A percentile compares a stretch with the other conserved stretches of the same genome.
These are phyloP conservation scores for Yarrowia sp. DNA, from an alignment of 805 yeast species.

Conservation along the genomic window DNA sequence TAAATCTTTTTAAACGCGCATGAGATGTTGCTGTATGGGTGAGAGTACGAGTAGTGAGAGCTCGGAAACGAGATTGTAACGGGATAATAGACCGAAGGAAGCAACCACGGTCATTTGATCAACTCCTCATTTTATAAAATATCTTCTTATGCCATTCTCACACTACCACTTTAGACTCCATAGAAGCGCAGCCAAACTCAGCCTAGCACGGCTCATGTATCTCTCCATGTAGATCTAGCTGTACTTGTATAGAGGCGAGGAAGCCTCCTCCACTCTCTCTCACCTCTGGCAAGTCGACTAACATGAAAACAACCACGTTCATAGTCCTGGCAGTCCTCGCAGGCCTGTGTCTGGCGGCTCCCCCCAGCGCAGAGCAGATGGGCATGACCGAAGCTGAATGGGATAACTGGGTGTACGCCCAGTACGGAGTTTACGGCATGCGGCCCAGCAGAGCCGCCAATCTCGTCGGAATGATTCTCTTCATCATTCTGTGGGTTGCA, in stretches of 20 bases:
- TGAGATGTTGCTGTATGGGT: conserved; percentile 9
- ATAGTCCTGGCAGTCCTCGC: conserved; percentile 8
- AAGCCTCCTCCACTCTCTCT: background rate
- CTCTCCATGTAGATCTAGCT: conserved; percentile 10
- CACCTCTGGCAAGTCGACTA: background rate
- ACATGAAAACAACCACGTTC: conserved; percentile 1
- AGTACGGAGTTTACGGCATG: conserved; percentile 48
- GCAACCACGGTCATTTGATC: no score
- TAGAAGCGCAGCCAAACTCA: background rate
- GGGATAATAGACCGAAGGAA: no score
- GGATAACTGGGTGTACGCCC: background rate
- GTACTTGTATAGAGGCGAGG: background rate
- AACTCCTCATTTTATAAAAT: no score
- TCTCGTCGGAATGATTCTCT: conserved; percentile 60
- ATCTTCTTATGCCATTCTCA: no score
- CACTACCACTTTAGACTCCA: no score
- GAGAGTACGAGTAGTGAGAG: no score
- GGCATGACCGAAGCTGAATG: conserved; percentile 12
- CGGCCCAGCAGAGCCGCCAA: conserved; percentile 66
- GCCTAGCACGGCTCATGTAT: conserved; percentile 18
- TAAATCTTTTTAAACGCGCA: conserved; percentile 34
- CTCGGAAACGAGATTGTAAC: no score
- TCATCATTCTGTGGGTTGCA: conserved; percentile 55
- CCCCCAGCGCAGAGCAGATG: conserved; percentile 27
- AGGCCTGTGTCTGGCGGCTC: conserved; percentile 13